Percentiles rank a stretch among this genome's conserved stretches.
These are phyloP conservation scores for Brassica hybrid DNA, from an alignment of 441 rosid species.

Conservation along the genomic window DNA sequence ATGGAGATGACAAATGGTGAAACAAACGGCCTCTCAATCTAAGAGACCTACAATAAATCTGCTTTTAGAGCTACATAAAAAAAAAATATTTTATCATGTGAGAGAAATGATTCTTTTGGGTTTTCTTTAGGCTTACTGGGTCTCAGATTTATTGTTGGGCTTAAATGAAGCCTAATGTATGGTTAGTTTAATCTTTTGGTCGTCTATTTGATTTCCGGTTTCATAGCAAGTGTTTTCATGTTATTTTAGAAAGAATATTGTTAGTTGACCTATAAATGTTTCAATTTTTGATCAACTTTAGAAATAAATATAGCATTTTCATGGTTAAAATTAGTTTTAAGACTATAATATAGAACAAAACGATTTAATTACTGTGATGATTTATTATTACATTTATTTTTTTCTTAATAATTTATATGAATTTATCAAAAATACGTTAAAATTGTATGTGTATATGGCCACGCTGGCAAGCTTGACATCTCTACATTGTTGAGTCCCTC, in stretches of 20 bases:
- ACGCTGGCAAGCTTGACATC: not conserved
- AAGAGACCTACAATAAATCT: too few relatives aligned
- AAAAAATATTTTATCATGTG: not conserved
- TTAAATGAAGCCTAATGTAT: not conserved
- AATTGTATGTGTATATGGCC: not conserved
- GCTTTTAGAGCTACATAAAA: not conserved
- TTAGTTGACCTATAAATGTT: too few relatives aligned
- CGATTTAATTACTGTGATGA: not conserved
- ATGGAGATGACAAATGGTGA: too few relatives aligned
- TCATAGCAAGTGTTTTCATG: too few relatives aligned
- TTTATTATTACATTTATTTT: not conserved
- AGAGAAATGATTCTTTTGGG: not conserved
- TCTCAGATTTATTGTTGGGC: not conserved
- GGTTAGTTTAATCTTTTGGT: not conserved
- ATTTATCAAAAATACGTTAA: not conserved
- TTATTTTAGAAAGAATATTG: too few relatives aligned
- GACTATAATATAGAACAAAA: not conserved
- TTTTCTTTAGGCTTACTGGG: not conserved
- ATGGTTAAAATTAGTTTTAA: not conserved
- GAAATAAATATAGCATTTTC: not conserved
- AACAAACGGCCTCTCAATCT: too few relatives aligned
- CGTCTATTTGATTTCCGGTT: not conserved
- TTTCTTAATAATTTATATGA: not conserved
- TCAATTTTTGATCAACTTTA: too few relatives aligned
- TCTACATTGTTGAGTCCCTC: not conserved